These are phyloP conservation scores for Acanthamoeba royreba DNA, from an alignment of 208 protist species.

Conservation along the genomic window DNA sequence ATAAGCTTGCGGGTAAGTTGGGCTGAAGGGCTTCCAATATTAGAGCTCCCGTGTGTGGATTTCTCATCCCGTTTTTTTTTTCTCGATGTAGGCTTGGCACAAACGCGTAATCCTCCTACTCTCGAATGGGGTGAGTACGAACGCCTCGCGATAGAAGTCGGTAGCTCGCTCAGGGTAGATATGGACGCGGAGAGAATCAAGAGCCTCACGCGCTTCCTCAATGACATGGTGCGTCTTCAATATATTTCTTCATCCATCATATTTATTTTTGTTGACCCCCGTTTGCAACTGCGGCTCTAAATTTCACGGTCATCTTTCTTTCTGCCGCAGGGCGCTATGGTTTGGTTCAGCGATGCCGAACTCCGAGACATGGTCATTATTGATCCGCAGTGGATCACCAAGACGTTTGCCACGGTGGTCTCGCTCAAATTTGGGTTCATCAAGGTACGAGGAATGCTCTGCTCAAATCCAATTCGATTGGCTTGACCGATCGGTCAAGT, in stretches of 20 bases:
- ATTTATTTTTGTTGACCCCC: not conserved
- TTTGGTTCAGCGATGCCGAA: constrained; percentile 44
- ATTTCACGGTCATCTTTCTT: too few relatives aligned
- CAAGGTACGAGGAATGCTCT: not conserved
- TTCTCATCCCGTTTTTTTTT: too few relatives aligned
- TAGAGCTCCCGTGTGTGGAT: too few relatives aligned
- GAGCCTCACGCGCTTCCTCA: not conserved
- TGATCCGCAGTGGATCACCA: constrained; percentile 51
- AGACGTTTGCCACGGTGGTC: constrained; percentile 46
- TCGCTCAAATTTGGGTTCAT: constrained; percentile 48
- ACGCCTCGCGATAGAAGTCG: not conserved
- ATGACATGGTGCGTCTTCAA: not conserved
- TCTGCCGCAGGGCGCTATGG: constrained; percentile 7
- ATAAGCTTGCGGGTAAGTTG: constrained; percentile 1
- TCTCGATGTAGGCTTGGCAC: too few relatives aligned
- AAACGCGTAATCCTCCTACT: too few relatives aligned
- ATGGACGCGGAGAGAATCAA: constrained; percentile 31
- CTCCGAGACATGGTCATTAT: constrained; percentile 21
- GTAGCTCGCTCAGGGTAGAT: too few relatives aligned
- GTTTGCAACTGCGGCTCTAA: too few relatives aligned
- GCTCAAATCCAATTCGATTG: too few relatives aligned
- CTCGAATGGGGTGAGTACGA: constrained; percentile 26
- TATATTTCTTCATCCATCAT: too few relatives aligned
- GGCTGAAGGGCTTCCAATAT: too few relatives aligned
- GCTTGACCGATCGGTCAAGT: too few relatives aligned